Base-by-base conservation (phyloP, 1,284 basidiomycete genomes). In the Moesziomyces sp. region DNA sequence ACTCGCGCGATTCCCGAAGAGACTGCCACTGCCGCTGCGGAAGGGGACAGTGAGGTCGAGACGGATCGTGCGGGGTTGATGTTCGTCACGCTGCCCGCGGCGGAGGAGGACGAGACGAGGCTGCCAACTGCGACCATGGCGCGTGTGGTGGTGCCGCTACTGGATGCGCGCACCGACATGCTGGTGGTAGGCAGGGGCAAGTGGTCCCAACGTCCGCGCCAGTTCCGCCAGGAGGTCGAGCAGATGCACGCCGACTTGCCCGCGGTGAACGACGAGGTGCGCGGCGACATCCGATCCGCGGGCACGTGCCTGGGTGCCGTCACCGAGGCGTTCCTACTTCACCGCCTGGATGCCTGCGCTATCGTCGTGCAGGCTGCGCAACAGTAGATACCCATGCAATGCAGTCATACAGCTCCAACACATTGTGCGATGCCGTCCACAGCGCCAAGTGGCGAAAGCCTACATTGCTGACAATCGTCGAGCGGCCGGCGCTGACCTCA, bases 111-210 rank as follows among this genome's bases (percentile, higher is more conserved):
- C 5, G 51, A 46, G 1, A 4, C 38, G 16, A 45, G n/a, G 21
- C 46, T 28, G 11, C 55, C 69, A 0, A 64, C 68, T 35, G 42
- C n/a, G 7, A 61, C 55, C 42, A 59, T 65, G 52, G 42, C 52
- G 48, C 45, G 34, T 14, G 19, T 63, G 3, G 52, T 73, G 4
- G 40, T 62, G 1, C 62, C 66, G 1, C 40, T 77, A 11, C 40
- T 66, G 4, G 64, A 71, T 23, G 52, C 52, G 38, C 55, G 48
- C 11, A 47, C 43, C 24, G 76, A 77, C 40, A 57, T 77, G 64
- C 43, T 77, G 14, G 38, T 77, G 7, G 43, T 77, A 35, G 76
- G 76, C 3, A 46, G 74, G 24, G 76, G 76, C 8, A 77, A 77
- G 26, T 53, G 68, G 49, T 60, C 55, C 40, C 75, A 77, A 42